Conservation (phyloP, 148 eudicot species). For the Fallopia convolvulus region DNA sequence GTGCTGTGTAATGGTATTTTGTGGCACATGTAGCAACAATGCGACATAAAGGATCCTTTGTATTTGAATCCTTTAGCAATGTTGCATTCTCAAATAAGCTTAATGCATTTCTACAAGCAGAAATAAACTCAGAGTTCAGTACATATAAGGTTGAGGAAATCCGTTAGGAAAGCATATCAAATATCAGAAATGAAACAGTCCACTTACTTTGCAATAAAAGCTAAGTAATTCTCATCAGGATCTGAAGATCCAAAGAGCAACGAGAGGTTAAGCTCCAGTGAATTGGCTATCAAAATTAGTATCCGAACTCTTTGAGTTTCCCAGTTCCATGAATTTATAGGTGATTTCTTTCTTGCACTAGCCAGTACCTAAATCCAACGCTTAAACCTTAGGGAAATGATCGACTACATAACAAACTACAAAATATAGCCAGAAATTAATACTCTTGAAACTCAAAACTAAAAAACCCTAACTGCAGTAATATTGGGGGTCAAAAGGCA, state of each 20-base stretch:
- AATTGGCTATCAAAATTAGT: conserved; percentile 72
- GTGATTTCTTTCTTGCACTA: conserved; percentile 58
- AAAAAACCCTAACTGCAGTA: not conserved
- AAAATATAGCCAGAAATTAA: not conserved
- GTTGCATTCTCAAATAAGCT: conserved; percentile 69
- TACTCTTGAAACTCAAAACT: not conserved
- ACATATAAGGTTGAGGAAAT: not conserved
- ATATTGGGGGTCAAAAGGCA: not conserved
- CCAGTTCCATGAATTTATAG: conserved; percentile 87
- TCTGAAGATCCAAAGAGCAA: conserved; percentile 85
- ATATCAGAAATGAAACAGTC: not conserved
- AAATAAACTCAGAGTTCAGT: conserved; percentile 6
- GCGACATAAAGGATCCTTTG: conserved; percentile 81
- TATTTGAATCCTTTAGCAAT: conserved; percentile 65
- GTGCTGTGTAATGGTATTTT: conserved; percentile 75
- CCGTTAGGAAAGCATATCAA: not conserved
- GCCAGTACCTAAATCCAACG: conserved; percentile 42
- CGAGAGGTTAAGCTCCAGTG: conserved; percentile 76
- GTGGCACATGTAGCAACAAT: conserved; percentile 84
- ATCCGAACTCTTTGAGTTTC: conserved; percentile 71
- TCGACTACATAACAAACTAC: not conserved
- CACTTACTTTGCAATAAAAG: conserved; percentile 82
- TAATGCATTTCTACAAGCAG: conserved; percentile 54
- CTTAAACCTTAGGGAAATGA: not conserved
- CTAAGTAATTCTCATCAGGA: conserved; percentile 85